Conservation (phyloP, 2,329 filamentous ascomycete species). For the Talaromyces piceae region DNA sequence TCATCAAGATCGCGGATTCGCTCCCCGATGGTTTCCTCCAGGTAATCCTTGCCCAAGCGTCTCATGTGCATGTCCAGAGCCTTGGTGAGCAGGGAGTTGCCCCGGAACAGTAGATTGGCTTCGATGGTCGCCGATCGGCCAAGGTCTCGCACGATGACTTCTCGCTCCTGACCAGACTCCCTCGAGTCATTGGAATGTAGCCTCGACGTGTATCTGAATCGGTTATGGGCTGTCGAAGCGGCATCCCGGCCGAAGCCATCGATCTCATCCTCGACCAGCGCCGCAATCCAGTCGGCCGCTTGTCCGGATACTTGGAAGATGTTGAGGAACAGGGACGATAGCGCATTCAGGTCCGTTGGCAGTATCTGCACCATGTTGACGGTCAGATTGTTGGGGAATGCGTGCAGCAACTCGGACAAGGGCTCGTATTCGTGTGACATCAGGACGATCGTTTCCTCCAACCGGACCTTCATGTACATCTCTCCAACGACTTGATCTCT, state of each 20-base stretch:
- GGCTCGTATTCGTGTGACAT: constrained; percentile 77
- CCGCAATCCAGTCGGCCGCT: constrained; percentile 82
- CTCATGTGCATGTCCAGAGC: constrained; percentile 94
- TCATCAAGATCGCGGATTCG: constrained; percentile 86
- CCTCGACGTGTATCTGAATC: constrained; percentile 55
- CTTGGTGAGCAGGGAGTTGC: constrained; percentile 90
- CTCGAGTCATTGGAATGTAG: constrained; percentile 55
- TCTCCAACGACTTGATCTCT: constrained; percentile 71
- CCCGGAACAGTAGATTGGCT: constrained; percentile 88
- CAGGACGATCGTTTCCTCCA: constrained; percentile 85
- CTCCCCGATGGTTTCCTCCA: constrained; percentile 78
- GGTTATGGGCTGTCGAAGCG: constrained; percentile 46
- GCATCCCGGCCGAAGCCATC: constrained; percentile 82
- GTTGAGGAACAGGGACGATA: constrained; percentile 82
- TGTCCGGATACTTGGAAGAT: constrained; percentile 90
- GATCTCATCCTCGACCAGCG: constrained; percentile 92
- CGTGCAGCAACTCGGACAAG: constrained; percentile 74
- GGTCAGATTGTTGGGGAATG: constrained; percentile 76
- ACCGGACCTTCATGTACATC: constrained; percentile 72
- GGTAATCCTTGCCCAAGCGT: constrained; percentile 81
- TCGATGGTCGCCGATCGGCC: constrained; percentile 63
- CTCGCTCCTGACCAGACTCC: constrained; percentile 49
- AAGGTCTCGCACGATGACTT: constrained; percentile 56
- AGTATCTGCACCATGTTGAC: constrained; percentile 74
- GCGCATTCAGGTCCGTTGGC: constrained; percentile 65